A percentile compares a stretch with the other conserved stretches of the same genome.
Evolutionary conservation across 2,329 filamentous ascomycete genomes (phyloP).

Genomic region (Ramularia collo-cygni): DNA sequence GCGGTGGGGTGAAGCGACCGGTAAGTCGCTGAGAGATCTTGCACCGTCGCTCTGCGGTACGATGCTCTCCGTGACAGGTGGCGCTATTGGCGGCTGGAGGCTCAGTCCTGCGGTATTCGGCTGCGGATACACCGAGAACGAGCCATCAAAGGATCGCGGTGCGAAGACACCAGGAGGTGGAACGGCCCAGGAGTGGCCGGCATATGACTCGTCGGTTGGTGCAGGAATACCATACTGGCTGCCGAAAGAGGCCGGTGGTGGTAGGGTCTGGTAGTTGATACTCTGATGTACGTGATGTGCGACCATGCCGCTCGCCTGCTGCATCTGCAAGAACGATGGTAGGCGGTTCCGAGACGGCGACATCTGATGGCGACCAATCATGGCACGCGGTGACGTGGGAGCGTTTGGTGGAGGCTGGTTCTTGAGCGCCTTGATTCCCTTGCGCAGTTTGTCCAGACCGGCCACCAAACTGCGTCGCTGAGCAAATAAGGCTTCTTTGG

Average conservation of each 20-base stretch:
- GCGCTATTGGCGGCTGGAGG: not conserved
- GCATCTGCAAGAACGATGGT: conserved; percentile 20
- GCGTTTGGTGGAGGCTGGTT: conserved; percentile 19
- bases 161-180: conserved; percentile 22
- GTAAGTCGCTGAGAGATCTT: conserved; percentile 16
- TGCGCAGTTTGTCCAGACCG: conserved; percentile 30
- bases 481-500: conserved; percentile 27
- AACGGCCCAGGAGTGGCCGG: conserved; percentile 17
- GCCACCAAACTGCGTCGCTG: conserved; percentile 30
- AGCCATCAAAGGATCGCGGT: conserved; percentile 26
- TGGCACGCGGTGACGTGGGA: conserved; percentile 20
- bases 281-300: not conserved
- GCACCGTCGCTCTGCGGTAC: conserved; percentile 25
- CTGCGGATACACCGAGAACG: conserved; percentile 16
- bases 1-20: conserved; percentile 18
- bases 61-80: not conserved
- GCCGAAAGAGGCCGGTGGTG: conserved; percentile 7
- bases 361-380: conserved; percentile 16
- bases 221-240: conserved; percentile 9
- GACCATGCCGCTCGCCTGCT: conserved; percentile 1
- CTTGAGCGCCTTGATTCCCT: conserved; percentile 29
- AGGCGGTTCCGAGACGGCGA: conserved; percentile 19
- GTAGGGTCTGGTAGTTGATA: not conserved
- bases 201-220: conserved; percentile 16
- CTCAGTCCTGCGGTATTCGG: not conserved